A percentile compares a stretch with the other conserved stretches of the same genome.
Evolutionary conservation across 495 filamentous ascomycete species (phyloP).

Genomic region (Penicillium paxilli): DNA sequence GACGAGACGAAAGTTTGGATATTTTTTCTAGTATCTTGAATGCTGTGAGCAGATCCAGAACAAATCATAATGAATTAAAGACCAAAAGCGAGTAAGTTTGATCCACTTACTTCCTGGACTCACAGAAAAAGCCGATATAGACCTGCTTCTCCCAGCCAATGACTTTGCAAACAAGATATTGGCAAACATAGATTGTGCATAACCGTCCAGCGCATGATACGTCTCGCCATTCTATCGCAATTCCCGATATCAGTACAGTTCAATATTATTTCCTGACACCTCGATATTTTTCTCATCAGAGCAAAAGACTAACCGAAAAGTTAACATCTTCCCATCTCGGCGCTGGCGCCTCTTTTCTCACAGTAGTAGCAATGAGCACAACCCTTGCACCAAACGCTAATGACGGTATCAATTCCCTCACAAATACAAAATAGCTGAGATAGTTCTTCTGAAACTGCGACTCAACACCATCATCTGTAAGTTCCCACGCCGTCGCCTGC

Average conservation of each 20-base stretch:
- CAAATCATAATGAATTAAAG: too few species aligned
- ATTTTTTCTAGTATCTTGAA: slow-evolving; percentile 21
- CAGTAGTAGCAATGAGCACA: slow-evolving; percentile 23
- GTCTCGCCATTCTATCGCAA: slow-evolving; percentile 20
- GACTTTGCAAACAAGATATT: slow-evolving; percentile 26
- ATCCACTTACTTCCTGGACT: slow-evolving; percentile 29
- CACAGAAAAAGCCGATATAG: slow-evolving; percentile 20
- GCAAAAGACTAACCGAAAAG: slow-evolving; percentile 16
- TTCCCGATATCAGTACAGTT: too few species aligned
- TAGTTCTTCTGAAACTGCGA: slow-evolving; percentile 29
- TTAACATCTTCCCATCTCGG: slow-evolving; percentile 21
- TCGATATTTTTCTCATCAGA: too few species aligned
- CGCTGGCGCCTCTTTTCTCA: slow-evolving; percentile 18
- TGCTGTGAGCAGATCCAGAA: too few species aligned
- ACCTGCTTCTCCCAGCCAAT: slow-evolving; percentile 11
- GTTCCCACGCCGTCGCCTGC: slow-evolving; percentile 18
- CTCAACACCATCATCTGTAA: slow-evolving; percentile 21
- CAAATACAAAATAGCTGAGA: slow-evolving; percentile 22
- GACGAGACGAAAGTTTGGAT: slow-evolving; percentile 14
- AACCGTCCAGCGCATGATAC: slow-evolving; percentile 27
- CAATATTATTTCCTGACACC: too few species aligned
- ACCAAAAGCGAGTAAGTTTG: too few species aligned
- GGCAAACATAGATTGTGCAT: slow-evolving; percentile 29
- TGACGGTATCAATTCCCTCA: slow-evolving; percentile 11
- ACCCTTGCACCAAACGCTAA: slow-evolving; percentile 10